Evolutionary conservation across 768 basidiomycete genomes (phyloP), one percentile per base, ranked within the genome.

Genomic region (Xerocomellus amylosporus): DNA sequence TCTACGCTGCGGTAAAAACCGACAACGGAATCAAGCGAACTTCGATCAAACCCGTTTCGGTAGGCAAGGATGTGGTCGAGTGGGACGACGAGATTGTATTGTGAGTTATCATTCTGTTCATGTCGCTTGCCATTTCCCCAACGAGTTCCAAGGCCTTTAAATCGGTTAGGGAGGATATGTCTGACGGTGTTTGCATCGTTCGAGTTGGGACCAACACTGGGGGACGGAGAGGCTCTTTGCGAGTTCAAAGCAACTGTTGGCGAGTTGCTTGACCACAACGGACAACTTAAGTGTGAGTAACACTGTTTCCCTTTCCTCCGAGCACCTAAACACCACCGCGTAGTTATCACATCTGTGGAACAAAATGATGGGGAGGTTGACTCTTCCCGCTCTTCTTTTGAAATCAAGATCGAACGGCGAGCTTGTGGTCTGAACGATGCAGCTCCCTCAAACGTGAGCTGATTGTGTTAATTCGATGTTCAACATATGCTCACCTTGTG

Each of bases 151-250:
- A 51, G 54, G n/a, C 34, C 56, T 3, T 28, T 17, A 2, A n/a
- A 51, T 30, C 5, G 10, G 24, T 31, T 28, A 41, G 26, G 12
- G 3, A 42, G 17, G 36, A 24, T 58, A 20, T 19, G 0, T 3
- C 24, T 59, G 42, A 24, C 42, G 4, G 24, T 53, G 2, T 8
- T 26, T 37, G 58, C 55, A n/a, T 57, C 58, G 5, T 59, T 46
- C 24, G 55, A 59, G 17, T 10, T 52, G 22, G 46, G 36, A 8
- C 37, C 42, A 8, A 53, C 36, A 31, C n/a, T 59, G 13, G 50
- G 58, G 19, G 34, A 24, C 1, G 58, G 58, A 31, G 58, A 59
- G 22, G 2, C 19, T 24, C 42, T 59, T 20, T 19, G 24, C n/a
- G 24, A 8, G 28, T 49, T 48, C 6, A 24, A 56, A 41, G 45